A percentile compares a stretch with the other conserved stretches of the same genome.
Conservation (phyloP, 2,329 filamentous ascomycete species). For the Bipolaris cookei region DNA sequence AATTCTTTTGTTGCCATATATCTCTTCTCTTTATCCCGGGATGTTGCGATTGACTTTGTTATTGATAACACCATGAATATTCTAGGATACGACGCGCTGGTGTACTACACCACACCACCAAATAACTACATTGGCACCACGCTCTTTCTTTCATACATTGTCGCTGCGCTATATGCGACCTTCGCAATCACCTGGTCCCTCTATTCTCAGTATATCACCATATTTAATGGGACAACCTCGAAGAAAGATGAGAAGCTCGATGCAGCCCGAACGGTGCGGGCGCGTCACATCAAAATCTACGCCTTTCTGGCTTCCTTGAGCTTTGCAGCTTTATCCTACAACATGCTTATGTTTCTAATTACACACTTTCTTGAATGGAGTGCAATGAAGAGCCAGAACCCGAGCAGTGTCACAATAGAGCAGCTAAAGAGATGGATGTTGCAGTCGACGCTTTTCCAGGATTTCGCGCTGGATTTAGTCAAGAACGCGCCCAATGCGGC, state of each 20-base stretch:
- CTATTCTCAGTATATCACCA: slow-evolving; percentile 24
- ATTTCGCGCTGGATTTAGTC: slow-evolving; percentile 40
- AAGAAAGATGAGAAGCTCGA: slow-evolving; percentile 12
- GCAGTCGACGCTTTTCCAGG: slow-evolving; percentile 33
- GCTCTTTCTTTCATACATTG: slow-evolving; percentile 42
- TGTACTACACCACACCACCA: slow-evolving; percentile 31
- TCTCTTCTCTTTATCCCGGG: neutral
- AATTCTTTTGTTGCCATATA: slow-evolving; percentile 16
- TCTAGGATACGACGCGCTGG: slow-evolving; percentile 8
- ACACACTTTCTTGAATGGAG: slow-evolving; percentile 34
- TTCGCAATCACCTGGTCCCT: slow-evolving; percentile 23
- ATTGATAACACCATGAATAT: slow-evolving; percentile 16
- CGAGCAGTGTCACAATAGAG: neutral
- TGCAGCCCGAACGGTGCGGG: slow-evolving; percentile 24
- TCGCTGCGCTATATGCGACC: slow-evolving; percentile 34
- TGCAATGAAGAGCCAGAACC: slow-evolving; percentile 2
- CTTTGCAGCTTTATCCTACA: slow-evolving; percentile 37
- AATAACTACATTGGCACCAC: slow-evolving; percentile 39
- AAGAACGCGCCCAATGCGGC: slow-evolving; percentile 29
- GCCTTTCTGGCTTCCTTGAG: slow-evolving; percentile 33
- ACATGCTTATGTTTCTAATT: slow-evolving; percentile 44
- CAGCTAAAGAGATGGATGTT: slow-evolving; percentile 39
- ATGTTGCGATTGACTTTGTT: neutral
- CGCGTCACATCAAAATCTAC: slow-evolving; percentile 38
- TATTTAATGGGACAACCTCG: neutral